phyloP scores from a whole-genome alignment of 768 basidiomycete genomes.

The Mycena maculata region DNA sequence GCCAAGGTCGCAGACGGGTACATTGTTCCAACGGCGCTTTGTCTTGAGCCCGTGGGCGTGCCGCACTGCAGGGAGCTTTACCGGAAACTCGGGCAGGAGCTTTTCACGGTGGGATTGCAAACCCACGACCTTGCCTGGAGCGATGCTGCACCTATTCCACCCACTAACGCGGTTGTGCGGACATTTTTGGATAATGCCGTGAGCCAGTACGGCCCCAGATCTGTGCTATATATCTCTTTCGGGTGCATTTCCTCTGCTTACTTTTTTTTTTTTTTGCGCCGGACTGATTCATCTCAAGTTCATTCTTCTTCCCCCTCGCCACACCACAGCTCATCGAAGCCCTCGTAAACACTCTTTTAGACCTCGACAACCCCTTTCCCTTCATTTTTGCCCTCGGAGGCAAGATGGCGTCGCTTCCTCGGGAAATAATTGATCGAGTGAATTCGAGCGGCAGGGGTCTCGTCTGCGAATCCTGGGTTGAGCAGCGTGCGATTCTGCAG shows the following conservation, averaged over 20 bases:
- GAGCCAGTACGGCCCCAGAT: slow-evolving; percentile 12
- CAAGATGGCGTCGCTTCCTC: slow-evolving; percentile 16
- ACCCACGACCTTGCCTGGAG: slow-evolving; percentile 8
- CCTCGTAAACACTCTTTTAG: slow-evolving; percentile 18
- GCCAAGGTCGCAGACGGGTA: slow-evolving; percentile 15
- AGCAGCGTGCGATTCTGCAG: slow-evolving; percentile 22
- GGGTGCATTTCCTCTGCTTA: not conserved
- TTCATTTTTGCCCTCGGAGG: slow-evolving; percentile 24
- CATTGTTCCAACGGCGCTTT: not conserved
- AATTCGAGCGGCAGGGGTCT: slow-evolving; percentile 21
- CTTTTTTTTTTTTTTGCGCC: not conserved
- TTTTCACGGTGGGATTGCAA: slow-evolving; percentile 25
- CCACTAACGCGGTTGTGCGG: slow-evolving; percentile 4
- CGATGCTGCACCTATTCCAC: not conserved
- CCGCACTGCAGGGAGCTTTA: slow-evolving; percentile 10
- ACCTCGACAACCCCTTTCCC: slow-evolving; percentile 21
- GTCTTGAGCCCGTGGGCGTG: slow-evolving; percentile 10
- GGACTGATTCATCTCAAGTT: not conserved
- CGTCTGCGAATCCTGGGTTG: slow-evolving; percentile 23
- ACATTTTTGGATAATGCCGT: slow-evolving; percentile 22
- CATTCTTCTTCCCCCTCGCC: slow-evolving; percentile 24
- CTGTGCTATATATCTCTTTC: slow-evolving; percentile 27
- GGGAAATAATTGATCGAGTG: slow-evolving; percentile 9
- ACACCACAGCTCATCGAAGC: slow-evolving; percentile 21
- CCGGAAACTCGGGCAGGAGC: slow-evolving; percentile 14